Conservation (phyloP, 768 basidiomycete genomes). For the Stropharia rugosoannulata region DNA sequence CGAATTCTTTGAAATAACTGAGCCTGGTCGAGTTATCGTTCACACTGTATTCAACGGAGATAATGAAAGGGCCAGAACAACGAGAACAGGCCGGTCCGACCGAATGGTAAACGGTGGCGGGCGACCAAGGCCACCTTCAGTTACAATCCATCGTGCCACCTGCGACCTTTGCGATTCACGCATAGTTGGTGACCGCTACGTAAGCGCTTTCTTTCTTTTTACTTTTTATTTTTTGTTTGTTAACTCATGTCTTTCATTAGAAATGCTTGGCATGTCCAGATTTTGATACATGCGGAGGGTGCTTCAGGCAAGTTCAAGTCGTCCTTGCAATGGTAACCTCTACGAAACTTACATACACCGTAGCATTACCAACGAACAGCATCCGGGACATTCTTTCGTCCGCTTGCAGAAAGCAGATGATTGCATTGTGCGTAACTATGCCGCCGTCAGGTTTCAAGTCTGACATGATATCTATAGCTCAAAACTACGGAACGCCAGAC, state of each 20-base stretch:
- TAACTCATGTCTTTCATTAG: constrained; percentile 28
- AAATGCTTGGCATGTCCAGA: constrained; percentile 86
- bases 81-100: constrained; percentile 3
- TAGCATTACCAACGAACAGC: constrained; percentile 70
- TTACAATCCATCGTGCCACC: constrained; percentile 54
- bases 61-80: constrained; percentile 26
- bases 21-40: constrained; percentile 63
- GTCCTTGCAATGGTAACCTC: background rate
- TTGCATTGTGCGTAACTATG: constrained; percentile 47
- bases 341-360: background rate
- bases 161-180: constrained; percentile 79
- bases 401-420: constrained; percentile 53
- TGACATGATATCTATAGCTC: constrained; percentile 18
- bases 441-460: background rate
- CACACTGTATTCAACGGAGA: constrained; percentile 54
- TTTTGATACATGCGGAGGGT: constrained; percentile 72
- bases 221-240: background rate
- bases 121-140: constrained; percentile 19
- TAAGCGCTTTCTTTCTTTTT: constrained; percentile 33
- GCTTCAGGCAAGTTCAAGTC: constrained; percentile 51
- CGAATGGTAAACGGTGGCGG: constrained; percentile 5
- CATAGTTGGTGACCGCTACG: constrained; percentile 72
- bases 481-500: constrained; percentile 12
- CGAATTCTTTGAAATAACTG: constrained; percentile 67
- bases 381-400: constrained; percentile 76